Percentiles rank a stretch among this genome's conserved stretches.
Conservation (phyloP, 306 rosid genomes). For the Trichosanthes truncata region DNA sequence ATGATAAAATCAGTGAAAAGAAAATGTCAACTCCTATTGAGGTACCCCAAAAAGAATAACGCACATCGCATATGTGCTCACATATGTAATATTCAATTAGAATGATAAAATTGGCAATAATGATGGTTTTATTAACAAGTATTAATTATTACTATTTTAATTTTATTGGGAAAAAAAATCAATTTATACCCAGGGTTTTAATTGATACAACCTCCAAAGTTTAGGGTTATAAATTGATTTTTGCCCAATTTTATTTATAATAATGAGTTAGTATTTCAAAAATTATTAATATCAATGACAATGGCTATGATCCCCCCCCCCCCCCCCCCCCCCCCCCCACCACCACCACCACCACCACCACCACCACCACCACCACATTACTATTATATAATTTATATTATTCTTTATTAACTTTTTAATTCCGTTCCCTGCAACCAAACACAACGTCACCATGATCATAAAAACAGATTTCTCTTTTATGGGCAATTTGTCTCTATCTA, state of each 20-base stretch:
- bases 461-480: not conserved
- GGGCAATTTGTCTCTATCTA: constrained; percentile 10
- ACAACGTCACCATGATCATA: not conserved
- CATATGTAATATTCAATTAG: not conserved
- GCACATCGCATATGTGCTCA: not conserved
- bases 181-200: no score
- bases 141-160: not conserved
- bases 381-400: not conserved
- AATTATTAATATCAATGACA: not conserved
- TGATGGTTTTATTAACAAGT: not conserved
- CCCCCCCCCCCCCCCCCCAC: no score
- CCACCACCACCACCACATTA: not conserved
- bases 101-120: not conserved
- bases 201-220: no score
- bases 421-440: not conserved
- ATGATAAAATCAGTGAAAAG: constrained; percentile 93
- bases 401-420: not conserved
- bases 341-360: not conserved
- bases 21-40: constrained; percentile 84
- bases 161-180: no score
- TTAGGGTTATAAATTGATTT: no score
- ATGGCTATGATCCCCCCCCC: not conserved
- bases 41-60: constrained; percentile 32
- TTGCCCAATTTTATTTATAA: not conserved
- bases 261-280: not conserved